phyloP scores from a whole-genome alignment of 2,329 filamentous ascomycete genomes.

The Trichoderma cornu-damae region DNA sequence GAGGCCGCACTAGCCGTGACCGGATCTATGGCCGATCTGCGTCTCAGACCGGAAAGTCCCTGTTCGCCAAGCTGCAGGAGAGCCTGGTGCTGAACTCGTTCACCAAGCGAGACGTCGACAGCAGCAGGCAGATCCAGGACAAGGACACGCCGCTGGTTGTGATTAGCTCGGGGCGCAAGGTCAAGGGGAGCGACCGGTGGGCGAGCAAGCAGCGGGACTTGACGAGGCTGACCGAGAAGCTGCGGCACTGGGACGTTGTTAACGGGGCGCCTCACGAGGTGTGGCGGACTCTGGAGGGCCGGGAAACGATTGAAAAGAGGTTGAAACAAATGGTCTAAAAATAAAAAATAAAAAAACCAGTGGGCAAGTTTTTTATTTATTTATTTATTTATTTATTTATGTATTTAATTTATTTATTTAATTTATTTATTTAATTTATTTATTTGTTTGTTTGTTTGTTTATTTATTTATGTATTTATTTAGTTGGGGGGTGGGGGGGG shows the following conservation, averaged over 20 bases:
- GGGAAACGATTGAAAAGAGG: constrained; percentile 71
- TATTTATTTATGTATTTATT: too few species aligned
- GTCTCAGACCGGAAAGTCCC: constrained; percentile 73
- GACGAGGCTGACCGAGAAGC: constrained; percentile 70
- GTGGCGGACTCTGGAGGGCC: constrained; percentile 71
- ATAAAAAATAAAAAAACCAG: constrained; percentile 18
- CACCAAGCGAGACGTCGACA: constrained; percentile 74
- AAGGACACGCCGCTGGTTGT: constrained; percentile 71
- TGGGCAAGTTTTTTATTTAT: too few species aligned
- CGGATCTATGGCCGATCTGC: constrained; percentile 76
- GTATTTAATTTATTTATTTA: too few species aligned
- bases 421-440: too few species aligned
- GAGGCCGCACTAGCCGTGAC: constrained; percentile 73
- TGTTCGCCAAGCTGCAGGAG: constrained; percentile 91
- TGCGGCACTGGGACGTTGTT: constrained; percentile 82
- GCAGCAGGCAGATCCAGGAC: constrained; percentile 73
- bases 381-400: too few species aligned
- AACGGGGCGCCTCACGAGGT: constrained; percentile 79
- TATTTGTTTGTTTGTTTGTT: too few species aligned
- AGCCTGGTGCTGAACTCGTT: constrained; percentile 81
- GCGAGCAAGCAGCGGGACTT: constrained; percentile 79
- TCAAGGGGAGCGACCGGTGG: constrained; percentile 66
- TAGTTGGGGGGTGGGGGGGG: too few species aligned
- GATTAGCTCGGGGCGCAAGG: constrained; percentile 72
- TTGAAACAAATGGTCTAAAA: constrained; percentile 60